Base-by-base conservation (phyloP, 23 red algal species). In the Gracilaria vermiculophylla region DNA sequence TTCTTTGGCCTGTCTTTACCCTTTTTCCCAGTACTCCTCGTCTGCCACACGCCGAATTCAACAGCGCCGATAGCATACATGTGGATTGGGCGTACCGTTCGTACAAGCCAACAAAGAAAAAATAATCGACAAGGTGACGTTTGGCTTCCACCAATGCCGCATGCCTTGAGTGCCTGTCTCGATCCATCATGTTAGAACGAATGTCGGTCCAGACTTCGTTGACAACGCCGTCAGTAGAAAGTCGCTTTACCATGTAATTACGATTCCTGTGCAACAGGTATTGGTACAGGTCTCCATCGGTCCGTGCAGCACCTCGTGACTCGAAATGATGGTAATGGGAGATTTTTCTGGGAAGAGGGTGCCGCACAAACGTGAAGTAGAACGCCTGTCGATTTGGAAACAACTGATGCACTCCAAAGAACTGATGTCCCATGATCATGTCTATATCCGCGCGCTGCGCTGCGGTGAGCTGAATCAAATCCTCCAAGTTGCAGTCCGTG, bases 241-340 rank as follows among this genome's bases (percentile, higher is more conserved):
- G 44, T 37, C 92, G 82, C 34, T 94, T 94, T 8, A 82, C 85
- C 92, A 94, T 94, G 62, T 94, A 94, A 50, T 85, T 86, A 23
- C 31, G 80, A 27, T 94, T 94, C 16, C 60, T 69, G 16, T 79
- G 43, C 39, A 88, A 25, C 8, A 94, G 82, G 62, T 94, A 94
- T 72, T 51, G 47, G 23, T 56, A 53, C 20, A 82, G 62, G 41
- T 43, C 69, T 11, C 53, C 62, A 48, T 42, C 67, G 12, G 61
- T 53, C 35, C 25, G 21, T 0, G 44, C 6, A 28, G 53, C 29
- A 62, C 27, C 15, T 31, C 44, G 21, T 41, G 89, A 52, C 51
- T 94, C 92, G 70, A 94, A 94, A 54, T 94, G 92, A 35, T 55
- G 64, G 77, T 80, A 94, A 44, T 94, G 92, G 40, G 82, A 88